Evolutionary conservation across 2,329 filamentous ascomycete genomes (phyloP).

Genomic region (Pseudogymnoascus destructans): DNA sequence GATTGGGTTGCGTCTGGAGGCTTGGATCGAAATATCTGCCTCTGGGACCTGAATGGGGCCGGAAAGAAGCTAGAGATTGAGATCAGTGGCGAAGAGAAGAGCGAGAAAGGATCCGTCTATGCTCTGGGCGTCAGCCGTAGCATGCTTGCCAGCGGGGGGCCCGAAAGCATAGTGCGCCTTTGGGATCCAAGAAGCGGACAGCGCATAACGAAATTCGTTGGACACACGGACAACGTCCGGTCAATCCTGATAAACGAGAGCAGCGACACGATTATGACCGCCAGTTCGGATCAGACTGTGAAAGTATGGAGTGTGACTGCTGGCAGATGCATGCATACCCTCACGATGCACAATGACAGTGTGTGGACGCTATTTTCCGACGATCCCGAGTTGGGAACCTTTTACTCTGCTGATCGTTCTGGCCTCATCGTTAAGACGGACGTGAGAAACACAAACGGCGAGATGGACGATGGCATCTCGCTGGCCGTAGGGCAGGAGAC

Average conservation of each 20-base stretch:
- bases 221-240: slow-evolving; percentile 88
- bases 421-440: slow-evolving; percentile 96
- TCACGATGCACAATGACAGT: slow-evolving; percentile 98
- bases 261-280: slow-evolving; percentile 84
- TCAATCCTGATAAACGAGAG: slow-evolving; percentile 81
- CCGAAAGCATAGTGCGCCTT: slow-evolving; percentile 81
- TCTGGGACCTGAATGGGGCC: slow-evolving; percentile 85
- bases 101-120: slow-evolving; percentile 91
- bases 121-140: slow-evolving; percentile 68
- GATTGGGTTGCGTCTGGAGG: slow-evolving; percentile 92
- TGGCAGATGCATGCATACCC: slow-evolving; percentile 90
- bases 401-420: slow-evolving; percentile 89
- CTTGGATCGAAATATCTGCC: slow-evolving; percentile 76
- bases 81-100: slow-evolving; percentile 66
- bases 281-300: slow-evolving; percentile 90
- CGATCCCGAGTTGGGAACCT: slow-evolving; percentile 70
- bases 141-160: slow-evolving; percentile 82
- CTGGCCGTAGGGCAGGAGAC: slow-evolving; percentile 89
- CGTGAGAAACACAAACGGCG: slow-evolving; percentile 55
- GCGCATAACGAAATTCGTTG: slow-evolving; percentile 88
- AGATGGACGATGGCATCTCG: slow-evolving; percentile 77
- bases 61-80: slow-evolving; percentile 83
- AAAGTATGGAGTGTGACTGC: slow-evolving; percentile 97
- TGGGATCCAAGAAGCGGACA: slow-evolving; percentile 87
- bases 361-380: slow-evolving; percentile 93